Conservation (phyloP, 2,329 filamentous ascomycete species). For the Fusarium beomiforme region DNA sequence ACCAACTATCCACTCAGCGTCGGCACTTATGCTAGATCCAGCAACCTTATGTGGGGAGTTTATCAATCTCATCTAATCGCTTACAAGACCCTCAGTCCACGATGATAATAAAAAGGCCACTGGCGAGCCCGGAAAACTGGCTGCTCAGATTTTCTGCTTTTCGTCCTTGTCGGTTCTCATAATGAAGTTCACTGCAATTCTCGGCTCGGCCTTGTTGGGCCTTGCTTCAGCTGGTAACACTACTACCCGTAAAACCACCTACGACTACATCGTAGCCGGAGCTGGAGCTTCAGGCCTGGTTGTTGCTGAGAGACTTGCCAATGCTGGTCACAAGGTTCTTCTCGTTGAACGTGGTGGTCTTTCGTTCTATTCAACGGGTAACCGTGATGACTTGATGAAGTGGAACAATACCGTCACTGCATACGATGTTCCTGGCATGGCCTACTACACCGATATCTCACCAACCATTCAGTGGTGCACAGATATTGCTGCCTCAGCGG, state of each 20-base stretch:
- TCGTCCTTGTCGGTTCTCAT: background rate
- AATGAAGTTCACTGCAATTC: slow-evolving; percentile 24
- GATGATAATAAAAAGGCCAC: background rate
- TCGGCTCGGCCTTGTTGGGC: slow-evolving; percentile 19
- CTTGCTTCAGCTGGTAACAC: slow-evolving; percentile 16
- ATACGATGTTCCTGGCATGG: slow-evolving; percentile 76
- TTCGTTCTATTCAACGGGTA: slow-evolving; percentile 71
- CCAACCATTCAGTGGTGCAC: slow-evolving; percentile 39
- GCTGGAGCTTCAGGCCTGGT: slow-evolving; percentile 38
- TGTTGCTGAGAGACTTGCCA: slow-evolving; percentile 58
- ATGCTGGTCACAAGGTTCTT: slow-evolving; percentile 70
- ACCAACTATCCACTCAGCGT: slow-evolving; percentile 20
- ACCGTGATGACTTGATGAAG: slow-evolving; percentile 62
- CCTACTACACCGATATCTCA: slow-evolving; percentile 74
- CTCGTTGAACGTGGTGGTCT: slow-evolving; percentile 68
- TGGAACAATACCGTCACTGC: slow-evolving; percentile 73
- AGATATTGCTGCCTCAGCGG: slow-evolving; percentile 50
- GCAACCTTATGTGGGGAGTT: slow-evolving; percentile 10
- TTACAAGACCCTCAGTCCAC: background rate
- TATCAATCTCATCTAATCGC: slow-evolving; percentile 42
- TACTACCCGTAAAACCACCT: slow-evolving; percentile 21
- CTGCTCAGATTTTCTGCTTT: background rate
- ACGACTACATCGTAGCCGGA: slow-evolving; percentile 38
- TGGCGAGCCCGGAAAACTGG: background rate
- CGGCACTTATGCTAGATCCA: slow-evolving; percentile 17